Percentiles rank a stretch among this genome's conserved stretches.
Conservation (phyloP, 345 rosid species). For the Eucalyptus albens region DNA sequence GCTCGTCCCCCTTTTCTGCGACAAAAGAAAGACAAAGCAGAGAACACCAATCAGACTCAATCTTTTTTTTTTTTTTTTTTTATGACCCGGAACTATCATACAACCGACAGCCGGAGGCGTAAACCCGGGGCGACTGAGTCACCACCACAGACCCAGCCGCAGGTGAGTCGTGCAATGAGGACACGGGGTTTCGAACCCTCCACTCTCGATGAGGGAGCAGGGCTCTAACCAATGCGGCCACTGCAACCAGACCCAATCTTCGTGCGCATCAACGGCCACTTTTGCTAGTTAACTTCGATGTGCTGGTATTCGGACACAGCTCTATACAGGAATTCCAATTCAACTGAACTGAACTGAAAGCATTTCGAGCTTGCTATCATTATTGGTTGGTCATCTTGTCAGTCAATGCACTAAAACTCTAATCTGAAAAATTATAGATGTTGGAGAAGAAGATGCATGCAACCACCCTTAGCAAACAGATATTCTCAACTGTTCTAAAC, state of each 20-base stretch:
- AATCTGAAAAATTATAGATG: background rate
- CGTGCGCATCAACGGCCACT: background rate
- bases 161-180: no score
- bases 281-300: background rate
- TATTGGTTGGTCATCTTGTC: background rate
- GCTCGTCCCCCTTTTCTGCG: conserved; percentile 5
- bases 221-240: no score
- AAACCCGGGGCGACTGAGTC: no score
- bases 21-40: background rate
- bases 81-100: no score
- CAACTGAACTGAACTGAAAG: background rate
- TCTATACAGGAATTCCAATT: background rate
- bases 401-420: background rate
- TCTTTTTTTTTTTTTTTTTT: no score
- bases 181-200: accelerated
- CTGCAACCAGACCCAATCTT: background rate
- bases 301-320: background rate
- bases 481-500: background rate
- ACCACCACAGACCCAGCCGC: no score
- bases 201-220: no score
- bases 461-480: background rate
- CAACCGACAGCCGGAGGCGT: accelerated
- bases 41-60: background rate
- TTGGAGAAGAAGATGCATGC: background rate
- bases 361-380: background rate